These are phyloP conservation scores for Aspergillus caelatus DNA, from an alignment of 2,329 filamentous ascomycete species.

Conservation along the genomic window DNA sequence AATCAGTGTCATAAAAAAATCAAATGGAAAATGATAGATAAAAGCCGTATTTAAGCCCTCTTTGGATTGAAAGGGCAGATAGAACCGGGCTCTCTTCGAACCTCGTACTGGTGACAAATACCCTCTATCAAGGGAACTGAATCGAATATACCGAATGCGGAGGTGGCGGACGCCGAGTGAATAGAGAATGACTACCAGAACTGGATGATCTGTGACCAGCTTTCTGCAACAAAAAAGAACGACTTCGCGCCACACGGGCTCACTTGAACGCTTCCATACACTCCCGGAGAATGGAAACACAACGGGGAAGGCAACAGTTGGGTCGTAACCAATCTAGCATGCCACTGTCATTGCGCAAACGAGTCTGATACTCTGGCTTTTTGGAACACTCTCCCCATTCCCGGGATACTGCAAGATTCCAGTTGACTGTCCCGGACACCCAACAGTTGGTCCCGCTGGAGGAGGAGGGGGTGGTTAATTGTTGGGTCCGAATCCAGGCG, in stretches of 20 bases:
- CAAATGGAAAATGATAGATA: neutral
- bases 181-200: constrained; percentile 8
- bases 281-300: constrained; percentile 17
- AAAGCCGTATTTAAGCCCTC: neutral
- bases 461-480: constrained; percentile 14
- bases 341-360: constrained; percentile 31
- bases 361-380: constrained; percentile 24
- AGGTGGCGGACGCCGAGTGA: constrained; percentile 4
- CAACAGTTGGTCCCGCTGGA: constrained; percentile 16
- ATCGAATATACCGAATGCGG: constrained; percentile 5
- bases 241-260: constrained; percentile 22
- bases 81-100: neutral
- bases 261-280: constrained; percentile 21
- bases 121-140: neutral
- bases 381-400: constrained; percentile 30
- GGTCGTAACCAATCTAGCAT: constrained; percentile 23
- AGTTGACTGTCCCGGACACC: constrained; percentile 27
- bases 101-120: neutral
- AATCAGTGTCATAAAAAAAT: neutral
- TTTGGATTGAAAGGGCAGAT: neutral
- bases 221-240: constrained; percentile 14
- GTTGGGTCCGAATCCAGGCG: constrained; percentile 9
- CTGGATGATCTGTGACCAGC: constrained; percentile 8
- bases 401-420: constrained; percentile 32
- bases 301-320: constrained; percentile 16